phyloP scores from a whole-genome alignment of 345 rosid genomes.

The Linum trigynum region DNA sequence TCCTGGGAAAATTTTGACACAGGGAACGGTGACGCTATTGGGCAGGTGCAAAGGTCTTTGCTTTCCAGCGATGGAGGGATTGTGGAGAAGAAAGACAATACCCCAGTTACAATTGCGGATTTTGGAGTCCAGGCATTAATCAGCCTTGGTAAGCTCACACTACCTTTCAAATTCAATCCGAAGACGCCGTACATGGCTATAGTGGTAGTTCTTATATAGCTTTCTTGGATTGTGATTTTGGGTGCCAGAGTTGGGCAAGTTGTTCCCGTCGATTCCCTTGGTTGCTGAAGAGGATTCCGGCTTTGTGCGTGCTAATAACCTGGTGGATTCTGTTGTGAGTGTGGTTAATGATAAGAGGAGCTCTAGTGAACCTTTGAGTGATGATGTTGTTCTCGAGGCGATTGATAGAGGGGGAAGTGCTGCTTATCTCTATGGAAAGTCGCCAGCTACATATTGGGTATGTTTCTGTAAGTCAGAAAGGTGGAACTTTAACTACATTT shows the following conservation, averaged over 20 bases:
- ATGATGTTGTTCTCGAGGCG: not conserved
- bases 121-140: conserved; percentile 88
- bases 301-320: conserved; percentile 48
- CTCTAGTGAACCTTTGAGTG: conserved; percentile 17
- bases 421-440: not conserved
- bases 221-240: conserved; percentile 9
- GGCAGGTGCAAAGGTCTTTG: conserved; percentile 40
- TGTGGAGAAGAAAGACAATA: conserved; percentile 66
- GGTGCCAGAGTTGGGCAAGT: conserved; percentile 51
- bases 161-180: not conserved
- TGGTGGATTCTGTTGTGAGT: conserved; percentile 57
- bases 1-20: not conserved
- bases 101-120: conserved; percentile 84
- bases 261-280: conserved; percentile 76
- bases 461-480: not conserved
- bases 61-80: conserved; percentile 39
- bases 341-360: conserved; percentile 39
- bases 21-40: not conserved
- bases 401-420: not conserved
- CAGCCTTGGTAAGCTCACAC: conserved; percentile 47
- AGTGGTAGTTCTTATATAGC: too few relatives aligned
- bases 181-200: not conserved
- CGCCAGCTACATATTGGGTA: conserved; percentile 6
- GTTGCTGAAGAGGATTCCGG: conserved; percentile 93
- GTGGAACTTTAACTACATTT: not conserved